Percentiles rank a stretch among this genome's conserved stretches.
phyloP scores from a whole-genome alignment of 768 basidiomycete genomes.

The Collybia sordida region DNA sequence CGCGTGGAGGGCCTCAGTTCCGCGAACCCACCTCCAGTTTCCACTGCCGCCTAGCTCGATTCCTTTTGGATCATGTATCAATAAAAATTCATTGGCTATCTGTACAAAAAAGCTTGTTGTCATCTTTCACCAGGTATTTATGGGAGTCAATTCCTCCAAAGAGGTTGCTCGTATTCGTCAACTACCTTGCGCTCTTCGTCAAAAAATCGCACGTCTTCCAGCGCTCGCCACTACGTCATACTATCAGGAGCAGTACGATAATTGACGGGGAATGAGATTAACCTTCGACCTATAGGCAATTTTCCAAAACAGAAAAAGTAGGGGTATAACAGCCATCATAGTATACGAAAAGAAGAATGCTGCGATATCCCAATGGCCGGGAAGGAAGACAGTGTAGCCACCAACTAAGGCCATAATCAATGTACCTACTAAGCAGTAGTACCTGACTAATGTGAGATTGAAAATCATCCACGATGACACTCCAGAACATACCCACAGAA shows the following conservation, averaged over 20 bases:
- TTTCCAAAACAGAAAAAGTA: slow-evolving; percentile 47
- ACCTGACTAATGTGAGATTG: slow-evolving; percentile 23
- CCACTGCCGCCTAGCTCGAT: slow-evolving; percentile 16
- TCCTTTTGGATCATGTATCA: slow-evolving; percentile 12
- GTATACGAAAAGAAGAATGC: slow-evolving; percentile 50
- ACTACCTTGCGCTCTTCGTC: slow-evolving; percentile 40
- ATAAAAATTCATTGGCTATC: background rate
- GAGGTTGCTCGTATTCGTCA: slow-evolving; percentile 37
- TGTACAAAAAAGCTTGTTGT: background rate
- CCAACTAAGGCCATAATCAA: slow-evolving; percentile 45
- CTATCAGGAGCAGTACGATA: background rate
- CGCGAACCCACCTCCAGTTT: slow-evolving; percentile 42
- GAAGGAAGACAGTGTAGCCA: slow-evolving; percentile 49
- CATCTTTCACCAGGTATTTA: background rate
- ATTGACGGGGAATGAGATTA: slow-evolving; percentile 1
- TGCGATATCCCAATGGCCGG: slow-evolving; percentile 45
- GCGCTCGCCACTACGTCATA: slow-evolving; percentile 33
- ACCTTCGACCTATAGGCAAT: slow-evolving; percentile 38
- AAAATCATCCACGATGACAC: background rate
- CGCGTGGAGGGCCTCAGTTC: slow-evolving; percentile 61
- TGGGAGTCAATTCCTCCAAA: background rate
- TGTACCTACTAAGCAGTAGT: slow-evolving; percentile 44
- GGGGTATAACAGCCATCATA: slow-evolving; percentile 41
- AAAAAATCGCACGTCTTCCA: slow-evolving; percentile 42
- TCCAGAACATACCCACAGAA: slow-evolving; percentile 39